Conservation (phyloP, 208 protist genomes). For the Leishmania aethiopica region DNA sequence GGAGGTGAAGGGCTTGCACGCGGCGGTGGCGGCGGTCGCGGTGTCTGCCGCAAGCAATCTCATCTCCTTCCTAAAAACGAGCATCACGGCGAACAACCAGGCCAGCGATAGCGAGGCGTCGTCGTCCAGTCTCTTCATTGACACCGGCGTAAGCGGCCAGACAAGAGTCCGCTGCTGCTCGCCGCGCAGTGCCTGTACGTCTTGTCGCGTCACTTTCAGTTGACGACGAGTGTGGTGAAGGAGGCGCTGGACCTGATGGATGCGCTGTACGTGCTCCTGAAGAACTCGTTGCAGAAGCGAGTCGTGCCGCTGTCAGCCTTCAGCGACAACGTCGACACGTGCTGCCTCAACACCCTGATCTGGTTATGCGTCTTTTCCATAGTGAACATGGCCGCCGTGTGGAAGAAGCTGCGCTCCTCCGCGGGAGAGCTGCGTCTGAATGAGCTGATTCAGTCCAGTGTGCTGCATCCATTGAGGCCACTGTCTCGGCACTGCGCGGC, state of each 20-base stretch:
- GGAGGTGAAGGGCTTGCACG: slow-evolving; percentile 35
- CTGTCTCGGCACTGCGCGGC: slow-evolving; percentile 31
- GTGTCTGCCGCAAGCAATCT: slow-evolving; percentile 45
- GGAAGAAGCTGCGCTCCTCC: slow-evolving; percentile 52
- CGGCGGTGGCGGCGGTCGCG: slow-evolving; percentile 35
- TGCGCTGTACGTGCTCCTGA: slow-evolving; percentile 18
- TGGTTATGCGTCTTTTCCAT: slow-evolving; percentile 77
- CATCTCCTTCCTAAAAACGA: slow-evolving; percentile 48
- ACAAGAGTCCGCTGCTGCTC: slow-evolving; percentile 56
- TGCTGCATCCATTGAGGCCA: slow-evolving; percentile 40
- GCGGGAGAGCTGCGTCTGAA: slow-evolving; percentile 49
- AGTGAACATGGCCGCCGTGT: slow-evolving; percentile 66
- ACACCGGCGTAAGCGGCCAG: slow-evolving; percentile 16
- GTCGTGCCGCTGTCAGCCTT: slow-evolving; percentile 22
- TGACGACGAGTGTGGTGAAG: slow-evolving; percentile 62
- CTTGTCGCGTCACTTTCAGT: slow-evolving; percentile 88
- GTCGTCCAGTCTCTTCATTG: slow-evolving; percentile 15
- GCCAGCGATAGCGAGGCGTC: slow-evolving; percentile 19
- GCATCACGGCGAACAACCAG: slow-evolving; percentile 23
- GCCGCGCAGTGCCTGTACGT: slow-evolving; percentile 83
- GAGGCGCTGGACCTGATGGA: slow-evolving; percentile 56
- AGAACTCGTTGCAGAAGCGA: slow-evolving; percentile 25
- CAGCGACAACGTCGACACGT: slow-evolving; percentile 39
- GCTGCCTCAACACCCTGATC: slow-evolving; percentile 47
- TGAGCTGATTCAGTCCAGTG: slow-evolving; percentile 45